Evolutionary conservation across 345 rosid species (phyloP), one percentile per base, ranked within the genome.

Genomic region (Boechera divaricarpa): DNA sequence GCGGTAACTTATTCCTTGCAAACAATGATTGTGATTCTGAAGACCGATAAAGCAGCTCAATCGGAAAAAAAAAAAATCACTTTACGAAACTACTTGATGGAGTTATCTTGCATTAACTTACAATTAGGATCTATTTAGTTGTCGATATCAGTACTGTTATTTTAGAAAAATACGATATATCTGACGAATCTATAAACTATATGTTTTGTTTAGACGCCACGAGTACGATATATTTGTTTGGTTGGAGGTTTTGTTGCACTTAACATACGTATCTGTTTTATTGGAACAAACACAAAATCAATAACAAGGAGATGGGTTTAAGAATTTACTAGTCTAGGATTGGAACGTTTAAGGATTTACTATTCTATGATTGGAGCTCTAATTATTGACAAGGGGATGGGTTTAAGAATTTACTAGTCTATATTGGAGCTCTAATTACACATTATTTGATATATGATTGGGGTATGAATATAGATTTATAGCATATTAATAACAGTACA

Each of bases 401-500:
- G 21, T 21, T 21, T 21, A 21, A 21, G 21, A 21, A 21, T 21
- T 7, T 7, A 39, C 12, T 24, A 10, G 38, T 35, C 6, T 12
- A 28, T 62, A 51, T 28, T 62, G 10, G 35, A 62, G 51, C 35
- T 62, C 52, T 51, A 38, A n/a, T 41, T 12, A 13, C 32, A 41
- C 42, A 10, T 13, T 39, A 72, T n/a, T 38, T 5, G 16, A 63
- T 11, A 59, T 61, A 59, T 61, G n/a, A 61, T 38, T 72, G 21
- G 38, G 24, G 32, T 12, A 31, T 13, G 18, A 7, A 2, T 16
- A 29, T 38, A 9, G 7, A 61, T 36, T 55, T 39, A 53, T 53
- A 24, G 32, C 57, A 52, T 24, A 24, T 10, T 16, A 2, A 26
- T 26, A 26, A 26, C 1, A 1, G 28, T 26, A 26, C 28, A 26